Conservation (phyloP, 1,284 basidiomycete species). For the Papiliotrema flavescens region DNA sequence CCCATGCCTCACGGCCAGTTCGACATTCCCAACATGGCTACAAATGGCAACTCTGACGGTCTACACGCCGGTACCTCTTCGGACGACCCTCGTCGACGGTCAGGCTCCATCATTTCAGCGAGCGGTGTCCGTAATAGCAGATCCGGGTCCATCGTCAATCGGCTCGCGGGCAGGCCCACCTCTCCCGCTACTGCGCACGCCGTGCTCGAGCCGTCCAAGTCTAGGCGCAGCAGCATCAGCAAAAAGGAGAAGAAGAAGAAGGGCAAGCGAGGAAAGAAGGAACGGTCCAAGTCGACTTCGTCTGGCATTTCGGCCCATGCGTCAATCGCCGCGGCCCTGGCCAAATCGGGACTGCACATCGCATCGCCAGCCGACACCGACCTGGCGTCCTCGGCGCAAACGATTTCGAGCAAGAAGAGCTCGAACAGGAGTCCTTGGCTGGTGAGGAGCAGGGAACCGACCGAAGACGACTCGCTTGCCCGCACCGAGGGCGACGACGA, state of each 20-base stretch:
- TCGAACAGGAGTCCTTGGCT: slow-evolving; percentile 8
- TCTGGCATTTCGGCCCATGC: slow-evolving; percentile 4
- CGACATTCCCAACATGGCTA: neutral
- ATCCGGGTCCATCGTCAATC: slow-evolving; percentile 23
- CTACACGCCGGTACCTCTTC: neutral
- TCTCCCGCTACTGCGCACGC: neutral
- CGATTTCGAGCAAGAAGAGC: neutral
- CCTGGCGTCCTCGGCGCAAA: neutral
- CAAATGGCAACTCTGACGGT: neutral
- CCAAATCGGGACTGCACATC: slow-evolving; percentile 33
- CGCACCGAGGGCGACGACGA: slow-evolving; percentile 21
- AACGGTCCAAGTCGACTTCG: slow-evolving; percentile 24
- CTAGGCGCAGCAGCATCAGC: neutral
- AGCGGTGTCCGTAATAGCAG: slow-evolving; percentile 7
- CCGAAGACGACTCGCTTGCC: slow-evolving; percentile 9
- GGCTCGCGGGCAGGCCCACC: slow-evolving; percentile 13
- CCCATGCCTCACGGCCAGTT: neutral
- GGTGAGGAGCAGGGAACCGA: slow-evolving; percentile 4
- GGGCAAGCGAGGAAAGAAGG: slow-evolving; percentile 19
- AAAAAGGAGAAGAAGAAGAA: slow-evolving; percentile 5
- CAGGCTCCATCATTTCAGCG: slow-evolving; percentile 10
- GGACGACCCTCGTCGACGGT: slow-evolving; percentile 7
- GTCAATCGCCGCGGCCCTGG: slow-evolving; percentile 34
- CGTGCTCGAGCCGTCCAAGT: neutral
- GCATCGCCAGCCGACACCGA: slow-evolving; percentile 5